phyloP scores from a whole-genome alignment of 768 basidiomycete genomes.

The Coprinopsis cinerea region DNA sequence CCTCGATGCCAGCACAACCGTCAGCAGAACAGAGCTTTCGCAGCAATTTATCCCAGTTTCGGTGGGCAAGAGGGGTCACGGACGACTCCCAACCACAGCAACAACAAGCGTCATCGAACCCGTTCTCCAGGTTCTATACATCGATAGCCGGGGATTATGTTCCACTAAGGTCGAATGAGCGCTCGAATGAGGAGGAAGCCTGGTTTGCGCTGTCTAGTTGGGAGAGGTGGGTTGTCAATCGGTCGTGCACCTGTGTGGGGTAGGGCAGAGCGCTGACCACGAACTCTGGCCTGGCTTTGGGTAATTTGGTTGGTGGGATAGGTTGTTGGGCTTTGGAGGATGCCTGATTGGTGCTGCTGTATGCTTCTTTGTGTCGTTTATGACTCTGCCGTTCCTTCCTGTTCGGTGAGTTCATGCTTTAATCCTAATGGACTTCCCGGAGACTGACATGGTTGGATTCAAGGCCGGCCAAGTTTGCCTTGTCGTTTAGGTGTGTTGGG shows the following conservation, averaged over 20 bases:
- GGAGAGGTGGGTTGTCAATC: slow-evolving; percentile 62
- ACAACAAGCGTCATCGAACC: slow-evolving; percentile 43
- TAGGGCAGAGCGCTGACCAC: background rate
- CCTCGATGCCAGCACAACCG: slow-evolving; percentile 8
- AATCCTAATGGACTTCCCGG: slow-evolving; percentile 8
- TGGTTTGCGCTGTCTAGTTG: slow-evolving; percentile 90
- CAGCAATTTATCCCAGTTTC: slow-evolving; percentile 73
- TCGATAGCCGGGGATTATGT: slow-evolving; percentile 84
- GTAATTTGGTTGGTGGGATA: slow-evolving; percentile 21
- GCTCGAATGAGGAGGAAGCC: slow-evolving; percentile 92
- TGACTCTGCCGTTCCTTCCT: slow-evolving; percentile 60
- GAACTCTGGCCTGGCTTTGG: background rate
- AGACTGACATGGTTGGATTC: slow-evolving; percentile 17
- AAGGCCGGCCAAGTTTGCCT: slow-evolving; percentile 86
- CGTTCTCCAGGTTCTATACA: slow-evolving; percentile 85
- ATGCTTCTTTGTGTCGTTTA: slow-evolving; percentile 89
- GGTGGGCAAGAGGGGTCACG: slow-evolving; percentile 71
- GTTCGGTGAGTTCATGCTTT: slow-evolving; percentile 26
- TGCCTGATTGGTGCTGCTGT: slow-evolving; percentile 87
- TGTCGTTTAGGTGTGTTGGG: slow-evolving; percentile 65
- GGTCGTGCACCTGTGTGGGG: background rate
- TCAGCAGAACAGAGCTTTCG: slow-evolving; percentile 66
- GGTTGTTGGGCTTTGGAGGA: slow-evolving; percentile 84
- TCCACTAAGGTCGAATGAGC: slow-evolving; percentile 75
- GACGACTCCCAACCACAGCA: slow-evolving; percentile 60